Evolutionary conservation across 1,139 yeast genomes (phyloP), one percentile per base, ranked within the genome.

Genomic region (Nakaseomyces sp.): DNA sequence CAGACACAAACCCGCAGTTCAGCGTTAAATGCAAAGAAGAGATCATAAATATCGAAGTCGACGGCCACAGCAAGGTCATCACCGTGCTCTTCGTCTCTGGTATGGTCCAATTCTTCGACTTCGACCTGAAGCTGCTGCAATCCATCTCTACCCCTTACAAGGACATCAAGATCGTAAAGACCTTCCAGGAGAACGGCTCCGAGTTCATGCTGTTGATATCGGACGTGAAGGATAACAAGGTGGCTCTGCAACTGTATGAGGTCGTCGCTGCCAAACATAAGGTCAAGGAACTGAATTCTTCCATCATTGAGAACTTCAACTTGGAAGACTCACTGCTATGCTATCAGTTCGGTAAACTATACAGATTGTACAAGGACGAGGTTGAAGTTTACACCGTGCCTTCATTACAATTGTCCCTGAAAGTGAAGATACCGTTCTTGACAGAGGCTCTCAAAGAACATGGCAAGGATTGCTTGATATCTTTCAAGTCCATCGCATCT

Each of bases 71-170:
- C 7, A 57, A 63, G 12, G 56, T 57, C 12, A 66, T 76, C 15
- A 67, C 67, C 39, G 66, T 70, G 3, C 55, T 77, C 10, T 67
- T 68, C 40, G 58, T 60, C 24, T 67, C 68, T 49, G 83, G 84
- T 5, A 57, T 63, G 38, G 56, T 76, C 41, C 65, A 67, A 37
- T 54, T 67, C 30, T 61, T 63, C 45, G 61, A 64, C 15, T 52
- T 65, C 38, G 43, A 53, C 4, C 48, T 53, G 33, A 59, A 54
- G 42, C 44, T 56, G 16, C 43, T 53, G 22, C 46, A 50, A 35
- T 54, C 58, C 4, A 31, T 48, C 16, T 50, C 56, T 26, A 49
- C 53, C 5, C 48, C 57, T 1, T 58, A 58, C 42, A 49, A 49
- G 17, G 49, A 55, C 30, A 51, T 59, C 20, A 43, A 45, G 25